Conservation (phyloP, 768 basidiomycete genomes). For the Sporobolomyces pararoseus region DNA sequence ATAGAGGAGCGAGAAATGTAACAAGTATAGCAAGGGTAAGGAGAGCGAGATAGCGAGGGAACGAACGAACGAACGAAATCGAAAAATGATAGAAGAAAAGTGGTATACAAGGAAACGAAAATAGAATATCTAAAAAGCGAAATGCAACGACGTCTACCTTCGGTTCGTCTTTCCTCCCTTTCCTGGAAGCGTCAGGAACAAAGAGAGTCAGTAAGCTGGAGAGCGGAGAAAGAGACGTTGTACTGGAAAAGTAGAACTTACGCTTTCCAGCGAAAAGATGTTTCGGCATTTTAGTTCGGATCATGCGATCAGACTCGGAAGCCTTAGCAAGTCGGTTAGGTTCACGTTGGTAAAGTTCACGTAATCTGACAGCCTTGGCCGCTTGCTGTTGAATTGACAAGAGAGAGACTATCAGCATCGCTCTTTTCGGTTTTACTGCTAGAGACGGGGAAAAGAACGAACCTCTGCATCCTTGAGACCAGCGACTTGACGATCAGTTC, state of each 20-base stretch:
- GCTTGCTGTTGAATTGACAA: constrained; percentile 59
- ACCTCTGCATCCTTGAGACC: constrained; percentile 29
- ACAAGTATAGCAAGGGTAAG: constrained; percentile 3
- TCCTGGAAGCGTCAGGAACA: constrained; percentile 1
- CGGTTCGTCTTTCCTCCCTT: constrained; percentile 75
- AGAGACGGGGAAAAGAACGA: constrained; percentile 2
- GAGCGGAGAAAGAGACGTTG: background rate
- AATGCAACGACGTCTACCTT: constrained; percentile 31
- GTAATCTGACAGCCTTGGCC: constrained; percentile 71
- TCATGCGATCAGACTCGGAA: constrained; percentile 77
- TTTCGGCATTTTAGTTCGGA: constrained; percentile 61
- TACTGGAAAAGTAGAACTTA: constrained; percentile 45
- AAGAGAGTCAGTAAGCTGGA: background rate
- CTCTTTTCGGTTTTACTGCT: too few relatives aligned
- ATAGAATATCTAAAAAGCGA: background rate
- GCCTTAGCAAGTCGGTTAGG: constrained; percentile 86
- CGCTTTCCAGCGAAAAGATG: constrained; percentile 82
- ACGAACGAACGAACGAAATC: background rate
- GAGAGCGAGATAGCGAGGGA: background rate
- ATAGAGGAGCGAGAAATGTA: background rate
- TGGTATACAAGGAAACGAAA: background rate
- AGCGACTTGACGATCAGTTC: constrained; percentile 33
- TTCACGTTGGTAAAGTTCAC: constrained; percentile 78
- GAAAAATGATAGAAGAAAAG: background rate
- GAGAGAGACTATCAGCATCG: constrained; percentile 31